Conservation (phyloP, 306 rosid species). For the Sicyos edulis region DNA sequence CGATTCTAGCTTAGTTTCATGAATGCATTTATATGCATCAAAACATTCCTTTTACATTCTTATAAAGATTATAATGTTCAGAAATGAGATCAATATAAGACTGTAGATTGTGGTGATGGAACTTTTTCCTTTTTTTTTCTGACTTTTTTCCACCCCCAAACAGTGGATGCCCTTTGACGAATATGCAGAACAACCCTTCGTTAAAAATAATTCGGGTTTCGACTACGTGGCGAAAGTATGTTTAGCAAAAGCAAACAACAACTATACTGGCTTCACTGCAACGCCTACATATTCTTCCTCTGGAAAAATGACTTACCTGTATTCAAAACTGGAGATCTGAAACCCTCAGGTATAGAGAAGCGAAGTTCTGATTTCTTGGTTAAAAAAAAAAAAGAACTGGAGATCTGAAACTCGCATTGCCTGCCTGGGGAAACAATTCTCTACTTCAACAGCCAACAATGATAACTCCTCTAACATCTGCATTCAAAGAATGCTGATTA, state of each 20-base stretch:
- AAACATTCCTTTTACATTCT: background rate
- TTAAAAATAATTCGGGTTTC: slow-evolving; percentile 34
- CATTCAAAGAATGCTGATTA: background rate
- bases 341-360: too few relatives aligned
- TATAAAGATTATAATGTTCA: too few relatives aligned
- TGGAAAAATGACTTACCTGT: slow-evolving; percentile 37
- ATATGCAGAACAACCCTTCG: slow-evolving; percentile 62
- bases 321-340: slow-evolving; percentile 37
- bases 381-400: too few relatives aligned
- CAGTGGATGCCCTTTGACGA: slow-evolving; percentile 87
- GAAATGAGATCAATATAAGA: too few relatives aligned
- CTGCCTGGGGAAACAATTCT: background rate
- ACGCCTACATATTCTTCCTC: slow-evolving; percentile 36
- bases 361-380: too few relatives aligned
- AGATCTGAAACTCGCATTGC: slow-evolving; percentile 3
- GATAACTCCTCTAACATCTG: background rate
- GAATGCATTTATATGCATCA: background rate
- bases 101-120: too few relatives aligned
- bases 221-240: slow-evolving; percentile 44
- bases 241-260: slow-evolving; percentile 36
- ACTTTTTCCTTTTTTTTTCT: background rate
- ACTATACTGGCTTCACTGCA: slow-evolving; percentile 46
- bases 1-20: background rate
- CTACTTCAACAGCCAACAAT: slow-evolving; percentile 3
- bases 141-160: background rate